phyloP scores from a whole-genome alignment of 495 filamentous ascomycete species.

The Penicillium parvum region DNA sequence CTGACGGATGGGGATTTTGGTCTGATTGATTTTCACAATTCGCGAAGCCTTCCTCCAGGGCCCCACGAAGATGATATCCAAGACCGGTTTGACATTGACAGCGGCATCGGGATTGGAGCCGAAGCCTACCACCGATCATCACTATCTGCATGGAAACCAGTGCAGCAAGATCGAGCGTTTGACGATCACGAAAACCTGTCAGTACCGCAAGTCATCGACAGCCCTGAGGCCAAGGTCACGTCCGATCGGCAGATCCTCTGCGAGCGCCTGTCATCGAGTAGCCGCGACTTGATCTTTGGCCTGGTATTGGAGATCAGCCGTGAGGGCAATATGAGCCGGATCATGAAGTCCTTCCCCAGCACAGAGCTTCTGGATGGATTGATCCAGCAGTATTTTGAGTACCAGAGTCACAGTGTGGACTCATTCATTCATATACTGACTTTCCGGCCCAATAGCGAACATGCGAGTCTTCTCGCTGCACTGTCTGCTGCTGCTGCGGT shows the following conservation, averaged over 20 bases:
- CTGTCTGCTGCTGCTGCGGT: slow-evolving; percentile 55
- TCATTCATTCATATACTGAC: slow-evolving; percentile 57
- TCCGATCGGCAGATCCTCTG: slow-evolving; percentile 22
- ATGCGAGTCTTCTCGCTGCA: slow-evolving; percentile 53
- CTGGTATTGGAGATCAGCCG: slow-evolving; percentile 52
- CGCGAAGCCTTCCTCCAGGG: slow-evolving; percentile 30
- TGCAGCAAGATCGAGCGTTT: slow-evolving; percentile 45
- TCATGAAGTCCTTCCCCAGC: slow-evolving; percentile 58
- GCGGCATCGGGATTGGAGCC: slow-evolving; percentile 28
- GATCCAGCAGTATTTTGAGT: slow-evolving; percentile 56
- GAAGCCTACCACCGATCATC: slow-evolving; percentile 43
- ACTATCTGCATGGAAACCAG: slow-evolving; percentile 53
- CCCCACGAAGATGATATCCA: slow-evolving; percentile 9
- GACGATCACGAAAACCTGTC: slow-evolving; percentile 53
- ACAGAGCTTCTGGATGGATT: slow-evolving; percentile 54
- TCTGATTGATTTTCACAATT: slow-evolving; percentile 54
- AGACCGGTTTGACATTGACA: slow-evolving; percentile 17
- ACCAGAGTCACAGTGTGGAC: slow-evolving; percentile 44
- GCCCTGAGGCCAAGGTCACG: slow-evolving; percentile 16
- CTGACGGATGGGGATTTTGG: slow-evolving; percentile 59
- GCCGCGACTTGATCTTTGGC: slow-evolving; percentile 54
- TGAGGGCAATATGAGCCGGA: slow-evolving; percentile 38
- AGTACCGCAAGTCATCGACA: slow-evolving; percentile 37
- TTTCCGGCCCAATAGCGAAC: slow-evolving; percentile 45
- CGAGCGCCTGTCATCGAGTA: slow-evolving; percentile 40